These are phyloP conservation scores for Russula sp. DNA, from an alignment of 768 basidiomycete genomes.

Conservation along the genomic window DNA sequence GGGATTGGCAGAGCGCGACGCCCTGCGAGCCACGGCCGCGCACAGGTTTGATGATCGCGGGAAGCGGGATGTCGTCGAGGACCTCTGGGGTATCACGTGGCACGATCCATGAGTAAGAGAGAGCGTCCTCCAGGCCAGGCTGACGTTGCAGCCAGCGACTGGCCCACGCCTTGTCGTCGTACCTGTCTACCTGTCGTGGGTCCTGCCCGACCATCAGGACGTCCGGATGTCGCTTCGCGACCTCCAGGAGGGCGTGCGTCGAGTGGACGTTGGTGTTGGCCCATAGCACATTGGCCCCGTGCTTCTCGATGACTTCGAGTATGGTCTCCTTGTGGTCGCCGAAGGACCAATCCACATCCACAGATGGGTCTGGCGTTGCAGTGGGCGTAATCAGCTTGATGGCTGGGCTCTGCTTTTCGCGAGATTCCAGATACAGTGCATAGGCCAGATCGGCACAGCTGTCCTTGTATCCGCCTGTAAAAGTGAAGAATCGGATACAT, in stretches of 20 bases:
- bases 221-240: not conserved
- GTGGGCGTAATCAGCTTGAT: not conserved
- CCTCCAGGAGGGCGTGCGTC: not conserved
- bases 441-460: not conserved
- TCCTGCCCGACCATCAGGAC: slow-evolving; percentile 1
- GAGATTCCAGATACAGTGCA: not conserved
- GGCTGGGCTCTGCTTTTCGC: not conserved
- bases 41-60: not conserved
- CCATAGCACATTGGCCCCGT: not conserved
- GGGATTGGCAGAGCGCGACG: slow-evolving; percentile 1
- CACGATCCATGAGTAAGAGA: not conserved
- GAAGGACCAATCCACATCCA: slow-evolving; percentile 1
- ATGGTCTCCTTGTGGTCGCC: slow-evolving; percentile 6
- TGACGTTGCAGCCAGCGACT: not conserved
- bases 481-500: not conserved
- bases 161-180: not conserved
- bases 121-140: not conserved
- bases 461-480: slow-evolving; percentile 2
- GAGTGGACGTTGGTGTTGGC: slow-evolving; percentile 1
- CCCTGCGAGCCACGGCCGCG: slow-evolving; percentile 2
- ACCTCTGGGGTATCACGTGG: not conserved
- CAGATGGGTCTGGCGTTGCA: not conserved
- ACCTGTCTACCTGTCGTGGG: not conserved
- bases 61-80: not conserved
- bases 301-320: slow-evolving; percentile 1